A percentile compares a stretch with the other conserved stretches of the same genome.
Evolutionary conservation across 2,329 filamentous ascomycete genomes (phyloP).

Genomic region (Ilyonectria robusta): DNA sequence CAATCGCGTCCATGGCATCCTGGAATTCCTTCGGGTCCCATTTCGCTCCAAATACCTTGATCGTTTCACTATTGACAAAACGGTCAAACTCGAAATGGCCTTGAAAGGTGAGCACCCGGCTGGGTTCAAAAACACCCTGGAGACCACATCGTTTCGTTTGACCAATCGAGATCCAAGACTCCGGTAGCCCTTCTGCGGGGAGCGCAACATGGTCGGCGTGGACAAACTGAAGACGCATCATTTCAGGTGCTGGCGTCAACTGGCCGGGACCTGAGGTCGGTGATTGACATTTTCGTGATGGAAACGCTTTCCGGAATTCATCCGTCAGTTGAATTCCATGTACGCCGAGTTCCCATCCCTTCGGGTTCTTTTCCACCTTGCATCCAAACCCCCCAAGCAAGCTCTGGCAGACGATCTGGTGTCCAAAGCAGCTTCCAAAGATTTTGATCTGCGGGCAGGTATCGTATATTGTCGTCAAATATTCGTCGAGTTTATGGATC

Average conservation of each 20-base stretch:
- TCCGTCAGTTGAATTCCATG: slow-evolving; percentile 45
- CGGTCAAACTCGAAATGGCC: slow-evolving; percentile 61
- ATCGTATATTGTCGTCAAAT: slow-evolving; percentile 48
- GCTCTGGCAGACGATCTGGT: slow-evolving; percentile 57
- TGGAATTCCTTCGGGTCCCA: slow-evolving; percentile 33
- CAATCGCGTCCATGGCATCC: slow-evolving; percentile 27
- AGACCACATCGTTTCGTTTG: slow-evolving; percentile 50
- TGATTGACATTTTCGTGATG: neutral
- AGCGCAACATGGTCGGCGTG: slow-evolving; percentile 52
- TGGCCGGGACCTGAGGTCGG: neutral
- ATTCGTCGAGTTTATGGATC: slow-evolving; percentile 39
- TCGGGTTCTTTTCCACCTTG: slow-evolving; percentile 45
- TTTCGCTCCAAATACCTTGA: slow-evolving; percentile 52
- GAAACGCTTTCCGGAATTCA: slow-evolving; percentile 37
- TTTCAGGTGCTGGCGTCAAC: slow-evolving; percentile 23
- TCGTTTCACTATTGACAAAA: slow-evolving; percentile 56
- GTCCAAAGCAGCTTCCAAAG: slow-evolving; percentile 61
- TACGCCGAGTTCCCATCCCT: slow-evolving; percentile 51
- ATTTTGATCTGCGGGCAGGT: slow-evolving; percentile 51
- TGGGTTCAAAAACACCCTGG: slow-evolving; percentile 56
- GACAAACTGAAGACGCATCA: slow-evolving; percentile 54
- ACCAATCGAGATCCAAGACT: slow-evolving; percentile 42
- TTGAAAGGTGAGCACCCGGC: slow-evolving; percentile 57
- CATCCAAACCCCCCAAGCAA: slow-evolving; percentile 50
- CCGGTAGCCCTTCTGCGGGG: slow-evolving; percentile 27